phyloP scores from a whole-genome alignment of 139 green algal species.

The Gonium pectorale region DNA sequence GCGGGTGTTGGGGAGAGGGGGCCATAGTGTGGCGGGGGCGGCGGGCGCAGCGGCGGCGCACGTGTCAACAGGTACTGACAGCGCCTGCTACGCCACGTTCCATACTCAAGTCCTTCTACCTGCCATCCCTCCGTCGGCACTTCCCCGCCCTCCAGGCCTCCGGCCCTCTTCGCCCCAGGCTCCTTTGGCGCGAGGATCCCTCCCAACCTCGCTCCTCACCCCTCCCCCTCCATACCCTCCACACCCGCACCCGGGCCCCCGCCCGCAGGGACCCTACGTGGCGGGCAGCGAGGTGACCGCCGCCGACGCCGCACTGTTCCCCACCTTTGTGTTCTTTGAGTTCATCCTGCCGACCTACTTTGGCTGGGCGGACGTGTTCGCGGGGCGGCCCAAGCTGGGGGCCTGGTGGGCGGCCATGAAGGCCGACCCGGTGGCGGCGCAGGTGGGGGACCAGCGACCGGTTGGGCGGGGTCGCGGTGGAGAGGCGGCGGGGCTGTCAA shows the following conservation, averaged over 20 bases:
- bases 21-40: too few species aligned
- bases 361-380: constrained; percentile 78
- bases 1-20: too few species aligned
- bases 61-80: too few species aligned
- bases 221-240: neutral
- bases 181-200: too few species aligned
- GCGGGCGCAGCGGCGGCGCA: too few species aligned
- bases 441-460: constrained; percentile 42
- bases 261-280: constrained; percentile 62
- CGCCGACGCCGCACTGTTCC: constrained; percentile 77
- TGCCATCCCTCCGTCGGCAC: too few species aligned
- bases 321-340: constrained; percentile 80
- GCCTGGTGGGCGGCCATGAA: constrained; percentile 71
- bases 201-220: neutral
- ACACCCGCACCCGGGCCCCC: neutral
- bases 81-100: too few species aligned
- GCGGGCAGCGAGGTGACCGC: constrained; percentile 54
- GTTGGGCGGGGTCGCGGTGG: neutral
- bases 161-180: too few species aligned
- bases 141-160: too few species aligned
- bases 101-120: too few species aligned
- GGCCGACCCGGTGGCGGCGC: constrained; percentile 54
- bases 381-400: constrained; percentile 70
- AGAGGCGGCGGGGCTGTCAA: too few species aligned
- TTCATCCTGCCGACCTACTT: constrained; percentile 82